phyloP scores from a whole-genome alignment of 495 filamentous ascomycete genomes.

The Oidiodendron maius region DNA sequence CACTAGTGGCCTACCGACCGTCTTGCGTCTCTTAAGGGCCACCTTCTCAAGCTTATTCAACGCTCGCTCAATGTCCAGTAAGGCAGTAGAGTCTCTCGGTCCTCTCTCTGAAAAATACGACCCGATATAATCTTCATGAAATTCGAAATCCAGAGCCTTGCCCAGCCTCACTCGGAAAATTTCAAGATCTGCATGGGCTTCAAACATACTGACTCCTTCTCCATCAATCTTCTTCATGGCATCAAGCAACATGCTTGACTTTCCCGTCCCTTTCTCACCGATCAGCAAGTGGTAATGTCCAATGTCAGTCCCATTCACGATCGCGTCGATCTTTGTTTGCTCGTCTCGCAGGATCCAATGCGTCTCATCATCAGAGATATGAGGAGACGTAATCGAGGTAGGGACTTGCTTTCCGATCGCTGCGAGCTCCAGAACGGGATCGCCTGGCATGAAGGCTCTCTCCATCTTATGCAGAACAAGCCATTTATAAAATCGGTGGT shows the following conservation, averaged over 20 bases:
- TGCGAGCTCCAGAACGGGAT: constrained; percentile 85
- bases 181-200: constrained; percentile 90
- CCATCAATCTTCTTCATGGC: constrained; percentile 89
- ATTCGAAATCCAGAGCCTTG: constrained; percentile 92
- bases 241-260: constrained; percentile 90
- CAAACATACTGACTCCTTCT: constrained; percentile 83
- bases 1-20: constrained; percentile 62
- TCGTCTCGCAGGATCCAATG: constrained; percentile 82
- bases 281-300: constrained; percentile 93
- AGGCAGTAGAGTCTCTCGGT: constrained; percentile 81
- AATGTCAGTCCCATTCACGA: constrained; percentile 58
- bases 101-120: constrained; percentile 91
- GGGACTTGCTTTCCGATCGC: constrained; percentile 55
- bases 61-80: constrained; percentile 91
- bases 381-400: constrained; percentile 11
- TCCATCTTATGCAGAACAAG: constrained; percentile 84
- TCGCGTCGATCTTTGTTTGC: constrained; percentile 70
- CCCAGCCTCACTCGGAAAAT: constrained; percentile 90
- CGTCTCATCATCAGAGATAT: constrained; percentile 44
- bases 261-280: constrained; percentile 94
- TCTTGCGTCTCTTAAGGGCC: constrained; percentile 59
- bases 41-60: constrained; percentile 98
- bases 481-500: constrained; percentile 87
- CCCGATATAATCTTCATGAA: constrained; percentile 85
- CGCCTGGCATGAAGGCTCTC: constrained; percentile 86